Percentiles rank a stretch among this genome's conserved stretches.
Conservation (phyloP, 257 asterid genomes). For the Petrea volubilis region DNA sequence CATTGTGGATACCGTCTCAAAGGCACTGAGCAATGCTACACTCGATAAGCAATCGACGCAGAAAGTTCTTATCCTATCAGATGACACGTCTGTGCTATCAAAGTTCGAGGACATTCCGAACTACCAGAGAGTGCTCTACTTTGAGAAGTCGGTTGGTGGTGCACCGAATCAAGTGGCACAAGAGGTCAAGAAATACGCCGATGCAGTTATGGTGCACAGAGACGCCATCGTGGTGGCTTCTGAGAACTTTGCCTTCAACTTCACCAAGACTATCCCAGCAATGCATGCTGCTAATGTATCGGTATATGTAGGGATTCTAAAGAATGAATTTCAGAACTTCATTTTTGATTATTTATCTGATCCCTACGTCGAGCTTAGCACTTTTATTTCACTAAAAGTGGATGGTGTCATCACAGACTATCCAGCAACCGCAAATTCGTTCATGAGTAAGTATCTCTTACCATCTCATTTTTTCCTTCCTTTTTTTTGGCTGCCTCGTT, state of each 20-base stretch:
- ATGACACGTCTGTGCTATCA: conserved; percentile 61
- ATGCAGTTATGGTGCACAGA: conserved; percentile 64
- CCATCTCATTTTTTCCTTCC: not conserved
- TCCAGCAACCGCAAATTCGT: conserved; percentile 68
- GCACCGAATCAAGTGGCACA: conserved; percentile 43
- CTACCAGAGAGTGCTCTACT: conserved; percentile 56
- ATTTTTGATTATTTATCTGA: conserved; percentile 69
- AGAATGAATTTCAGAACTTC: conserved; percentile 72
- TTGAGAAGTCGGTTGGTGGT: conserved; percentile 42
- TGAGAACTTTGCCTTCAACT: conserved; percentile 42
- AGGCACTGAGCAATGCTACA: conserved; percentile 61
- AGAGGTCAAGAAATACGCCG: conserved; percentile 79
- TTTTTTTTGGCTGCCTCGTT: not conserved
- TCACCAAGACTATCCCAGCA: conserved; percentile 54
- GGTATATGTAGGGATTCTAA: conserved; percentile 65
- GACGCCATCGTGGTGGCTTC: conserved; percentile 45
- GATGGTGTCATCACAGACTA: conserved; percentile 76
- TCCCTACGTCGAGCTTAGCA: conserved; percentile 75
- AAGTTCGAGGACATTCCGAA: conserved; percentile 49
- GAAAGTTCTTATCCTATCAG: conserved; percentile 70
- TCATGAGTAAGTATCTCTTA: conserved; percentile 53
- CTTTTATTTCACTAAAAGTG: conserved; percentile 39
- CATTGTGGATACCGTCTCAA: conserved; percentile 49
- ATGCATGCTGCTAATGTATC: conserved; percentile 80
- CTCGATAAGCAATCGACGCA: conserved; percentile 57